These are phyloP conservation scores for Domatiomyces globalis DNA, from an alignment of 2,329 filamentous ascomycete genomes.

Conservation along the genomic window DNA sequence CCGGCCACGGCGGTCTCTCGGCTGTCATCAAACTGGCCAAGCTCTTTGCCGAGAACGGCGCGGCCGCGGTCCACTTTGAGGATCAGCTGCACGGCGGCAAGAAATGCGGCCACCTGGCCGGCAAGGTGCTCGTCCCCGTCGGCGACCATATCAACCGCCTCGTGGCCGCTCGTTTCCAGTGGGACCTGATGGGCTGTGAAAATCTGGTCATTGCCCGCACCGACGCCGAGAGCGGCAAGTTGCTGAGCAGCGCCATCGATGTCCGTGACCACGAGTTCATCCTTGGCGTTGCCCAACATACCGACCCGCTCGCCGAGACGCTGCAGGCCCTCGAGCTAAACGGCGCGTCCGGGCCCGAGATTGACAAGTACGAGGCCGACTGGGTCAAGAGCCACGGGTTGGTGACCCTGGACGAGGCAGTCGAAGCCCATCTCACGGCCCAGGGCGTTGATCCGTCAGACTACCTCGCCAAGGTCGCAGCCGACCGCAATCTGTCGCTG, in stretches of 20 bases:
- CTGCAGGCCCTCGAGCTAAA: slow-evolving; percentile 77
- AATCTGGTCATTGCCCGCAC: slow-evolving; percentile 91
- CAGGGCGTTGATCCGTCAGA: slow-evolving; percentile 50
- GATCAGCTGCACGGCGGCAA: slow-evolving; percentile 96
- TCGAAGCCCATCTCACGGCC: slow-evolving; percentile 55
- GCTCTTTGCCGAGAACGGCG: slow-evolving; percentile 92
- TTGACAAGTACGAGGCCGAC: slow-evolving; percentile 69
- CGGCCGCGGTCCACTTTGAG: slow-evolving; percentile 92
- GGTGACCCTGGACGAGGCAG: slow-evolving; percentile 84
- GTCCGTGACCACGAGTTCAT: slow-evolving; percentile 95
- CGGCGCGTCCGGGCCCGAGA: slow-evolving; percentile 63
- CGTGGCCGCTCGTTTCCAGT: slow-evolving; percentile 83
- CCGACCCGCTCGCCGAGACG: slow-evolving; percentile 71
- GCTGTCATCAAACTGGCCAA: slow-evolving; percentile 93
- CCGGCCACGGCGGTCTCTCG: slow-evolving; percentile 79
- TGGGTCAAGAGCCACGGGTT: slow-evolving; percentile 83
- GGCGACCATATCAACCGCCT: slow-evolving; percentile 95
- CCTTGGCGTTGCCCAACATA: slow-evolving; percentile 65
- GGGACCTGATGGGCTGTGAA: slow-evolving; percentile 95
- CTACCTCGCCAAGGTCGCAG: slow-evolving; percentile 49
- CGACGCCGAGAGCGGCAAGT: slow-evolving; percentile 83
- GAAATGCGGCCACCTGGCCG: slow-evolving; percentile 92
- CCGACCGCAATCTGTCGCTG: slow-evolving; percentile 62
- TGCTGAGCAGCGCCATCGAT: slow-evolving; percentile 83
- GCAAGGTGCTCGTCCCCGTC: slow-evolving; percentile 86